These are phyloP conservation scores for Suhomyces pyralidae DNA, from an alignment of 805 yeast genomes.

Conservation along the genomic window DNA sequence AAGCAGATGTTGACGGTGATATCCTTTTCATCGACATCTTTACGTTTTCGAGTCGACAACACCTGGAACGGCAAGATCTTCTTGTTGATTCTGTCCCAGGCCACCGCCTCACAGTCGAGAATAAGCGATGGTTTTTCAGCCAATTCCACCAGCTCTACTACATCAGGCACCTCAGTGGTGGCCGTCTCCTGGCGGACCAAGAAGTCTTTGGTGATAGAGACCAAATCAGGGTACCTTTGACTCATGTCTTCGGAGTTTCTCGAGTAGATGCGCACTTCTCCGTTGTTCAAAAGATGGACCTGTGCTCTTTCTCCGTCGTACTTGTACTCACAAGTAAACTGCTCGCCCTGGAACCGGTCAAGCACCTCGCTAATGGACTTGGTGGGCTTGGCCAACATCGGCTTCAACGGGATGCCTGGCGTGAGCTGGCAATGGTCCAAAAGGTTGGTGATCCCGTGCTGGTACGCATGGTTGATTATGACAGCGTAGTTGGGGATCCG, in stretches of 20 bases:
- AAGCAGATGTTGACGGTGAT: slow-evolving; percentile 89
- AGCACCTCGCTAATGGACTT: slow-evolving; percentile 89
- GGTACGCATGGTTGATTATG: slow-evolving; percentile 61
- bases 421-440: slow-evolving; percentile 67
- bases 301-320: slow-evolving; percentile 99
- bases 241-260: slow-evolving; percentile 98
- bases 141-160: slow-evolving; percentile 15
- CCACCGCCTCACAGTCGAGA: slow-evolving; percentile 95
- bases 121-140: slow-evolving; percentile 54
- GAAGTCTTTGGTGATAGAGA: slow-evolving; percentile 63
- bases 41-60: slow-evolving; percentile 87
- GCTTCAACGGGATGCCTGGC: slow-evolving; percentile 94
- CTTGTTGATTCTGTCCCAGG: slow-evolving; percentile 80
- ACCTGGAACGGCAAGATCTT: slow-evolving; percentile 93
- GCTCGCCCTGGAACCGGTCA: slow-evolving; percentile 79
- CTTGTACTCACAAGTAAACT: slow-evolving; percentile 93
- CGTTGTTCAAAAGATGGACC: slow-evolving; percentile 68
- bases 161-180: neutral
- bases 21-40: slow-evolving; percentile 83
- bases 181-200: slow-evolving; percentile 26
- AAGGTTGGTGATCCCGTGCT: slow-evolving; percentile 65
- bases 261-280: slow-evolving; percentile 75
- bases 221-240: slow-evolving; percentile 87
- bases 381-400: slow-evolving; percentile 98
- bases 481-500: slow-evolving; percentile 88